phyloP scores from a whole-genome alignment of 192 early-diverging fungal species.

The Kickxella alabastrina region DNA sequence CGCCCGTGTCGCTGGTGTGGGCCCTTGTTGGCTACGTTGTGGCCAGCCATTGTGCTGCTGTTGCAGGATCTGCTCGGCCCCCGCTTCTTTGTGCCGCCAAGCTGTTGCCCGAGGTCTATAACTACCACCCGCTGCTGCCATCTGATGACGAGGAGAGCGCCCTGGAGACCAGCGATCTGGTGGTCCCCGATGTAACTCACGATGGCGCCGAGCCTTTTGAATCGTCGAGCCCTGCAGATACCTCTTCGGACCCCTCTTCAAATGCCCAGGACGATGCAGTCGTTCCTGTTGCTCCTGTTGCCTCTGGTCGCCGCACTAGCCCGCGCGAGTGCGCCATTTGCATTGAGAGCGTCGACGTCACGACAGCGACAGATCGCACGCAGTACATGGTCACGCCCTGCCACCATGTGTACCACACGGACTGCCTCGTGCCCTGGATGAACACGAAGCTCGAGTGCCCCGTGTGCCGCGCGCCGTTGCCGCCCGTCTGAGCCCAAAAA shows the following conservation, averaged over 20 bases:
- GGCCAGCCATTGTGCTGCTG: slow-evolving; percentile 51
- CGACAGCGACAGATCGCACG: slow-evolving; percentile 35
- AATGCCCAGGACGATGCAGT: too few relatives aligned
- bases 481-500: too few relatives aligned
- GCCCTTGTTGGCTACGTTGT: slow-evolving; percentile 54
- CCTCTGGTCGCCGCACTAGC: neutral
- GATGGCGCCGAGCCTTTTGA: slow-evolving; percentile 10
- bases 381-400: slow-evolving; percentile 78
- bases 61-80: slow-evolving; percentile 67
- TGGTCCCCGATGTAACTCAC: neutral
- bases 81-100: slow-evolving; percentile 67
- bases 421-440: slow-evolving; percentile 73
- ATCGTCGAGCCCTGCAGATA: too few relatives aligned
- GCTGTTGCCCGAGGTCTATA: slow-evolving; percentile 62
- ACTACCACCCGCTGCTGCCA: slow-evolving; percentile 64
- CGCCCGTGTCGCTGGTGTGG: slow-evolving; percentile 49
- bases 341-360: slow-evolving; percentile 52
- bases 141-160: slow-evolving; percentile 49
- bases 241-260: too few relatives aligned
- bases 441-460: slow-evolving; percentile 75
- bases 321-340: slow-evolving; percentile 67
- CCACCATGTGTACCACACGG: slow-evolving; percentile 72
- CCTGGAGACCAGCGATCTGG: slow-evolving; percentile 7
- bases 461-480: slow-evolving; percentile 59
- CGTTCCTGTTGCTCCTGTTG: neutral